phyloP scores from a whole-genome alignment of 192 early-diverging fungal genomes.

The Phycomyces nitens region DNA sequence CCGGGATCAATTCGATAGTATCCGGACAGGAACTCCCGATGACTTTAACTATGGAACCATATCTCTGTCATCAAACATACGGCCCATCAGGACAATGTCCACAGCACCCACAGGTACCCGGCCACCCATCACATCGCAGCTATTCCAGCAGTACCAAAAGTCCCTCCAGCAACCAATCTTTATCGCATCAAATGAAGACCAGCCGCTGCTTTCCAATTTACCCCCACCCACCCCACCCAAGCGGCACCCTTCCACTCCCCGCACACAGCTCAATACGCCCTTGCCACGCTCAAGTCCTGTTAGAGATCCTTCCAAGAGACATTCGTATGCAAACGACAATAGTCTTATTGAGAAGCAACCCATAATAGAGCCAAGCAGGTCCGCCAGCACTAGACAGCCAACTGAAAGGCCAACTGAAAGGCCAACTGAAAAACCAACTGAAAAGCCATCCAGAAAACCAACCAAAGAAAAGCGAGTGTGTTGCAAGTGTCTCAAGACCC shows the following conservation, averaged over 20 bases:
- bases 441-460: conserved; percentile 4
- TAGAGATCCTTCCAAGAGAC: not conserved
- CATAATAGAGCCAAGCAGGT: not conserved
- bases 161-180: not conserved
- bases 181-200: not conserved
- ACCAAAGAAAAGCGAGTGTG: conserved; percentile 13
- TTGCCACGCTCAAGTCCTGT: not conserved
- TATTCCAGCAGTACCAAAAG: conserved; percentile 14
- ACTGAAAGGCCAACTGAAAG: not conserved
- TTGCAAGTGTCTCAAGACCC: conserved; percentile 35
- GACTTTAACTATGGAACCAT: not conserved
- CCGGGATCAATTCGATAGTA: not conserved
- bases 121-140: conserved; percentile 1
- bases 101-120: not conserved
- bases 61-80: not conserved
- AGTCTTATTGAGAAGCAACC: not conserved
- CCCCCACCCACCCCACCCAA: not conserved
- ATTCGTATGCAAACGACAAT: conserved; percentile 1
- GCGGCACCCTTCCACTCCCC: not conserved
- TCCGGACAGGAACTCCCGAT: not conserved
- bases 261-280: not conserved
- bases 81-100: not conserved
- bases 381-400: not conserved
- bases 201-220: not conserved
- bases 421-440: not conserved